Percentiles rank a stretch among this genome's conserved stretches.
phyloP scores from a whole-genome alignment of 306 rosid species.

The Glycine tomentella region DNA sequence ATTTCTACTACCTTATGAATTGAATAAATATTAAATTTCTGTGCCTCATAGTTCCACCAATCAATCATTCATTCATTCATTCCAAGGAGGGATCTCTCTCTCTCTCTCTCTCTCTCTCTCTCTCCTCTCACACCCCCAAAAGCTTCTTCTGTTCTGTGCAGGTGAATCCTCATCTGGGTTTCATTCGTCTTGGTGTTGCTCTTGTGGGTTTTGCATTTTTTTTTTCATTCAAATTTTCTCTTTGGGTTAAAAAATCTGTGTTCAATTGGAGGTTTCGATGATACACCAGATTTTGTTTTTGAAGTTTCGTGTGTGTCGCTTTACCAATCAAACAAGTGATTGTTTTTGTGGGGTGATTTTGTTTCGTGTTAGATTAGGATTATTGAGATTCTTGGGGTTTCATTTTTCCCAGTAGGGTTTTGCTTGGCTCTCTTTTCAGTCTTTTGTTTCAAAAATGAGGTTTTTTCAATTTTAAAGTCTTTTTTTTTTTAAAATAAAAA shows the following conservation, averaged over 20 bases:
- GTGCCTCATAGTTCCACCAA: conserved; percentile 54
- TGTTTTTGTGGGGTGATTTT: conserved; percentile 16
- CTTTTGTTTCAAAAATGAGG: conserved; percentile 20
- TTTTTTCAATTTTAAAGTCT: conserved; percentile 4
- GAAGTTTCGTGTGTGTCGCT: not conserved
- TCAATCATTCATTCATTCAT: conserved; percentile 78
- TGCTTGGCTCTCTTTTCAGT: conserved; percentile 10
- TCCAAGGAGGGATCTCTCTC: conserved; percentile 55
- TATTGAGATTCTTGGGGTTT: conserved; percentile 48
- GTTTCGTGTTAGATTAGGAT: conserved; percentile 47
- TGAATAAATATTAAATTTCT: conserved; percentile 34
- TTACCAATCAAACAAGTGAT: conserved; percentile 31
- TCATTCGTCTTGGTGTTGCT: conserved; percentile 1
- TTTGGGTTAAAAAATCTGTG: conserved; percentile 12
- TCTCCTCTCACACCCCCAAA: conserved; percentile 40
- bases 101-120: conserved; percentile 24
- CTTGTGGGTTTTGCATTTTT: conserved; percentile 7
- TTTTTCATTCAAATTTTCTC: not conserved
- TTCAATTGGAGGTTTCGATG: conserved; percentile 7
- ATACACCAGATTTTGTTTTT: not conserved
- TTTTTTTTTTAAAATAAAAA: not conserved
- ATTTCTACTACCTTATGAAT: not conserved
- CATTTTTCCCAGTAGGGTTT: conserved; percentile 54
- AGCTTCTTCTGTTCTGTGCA: conserved; percentile 39
- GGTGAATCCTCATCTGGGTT: conserved; percentile 53